Evolutionary conservation across 352 stramenopile species (phyloP).

Genomic region (Globisporangium camurandrum): DNA sequence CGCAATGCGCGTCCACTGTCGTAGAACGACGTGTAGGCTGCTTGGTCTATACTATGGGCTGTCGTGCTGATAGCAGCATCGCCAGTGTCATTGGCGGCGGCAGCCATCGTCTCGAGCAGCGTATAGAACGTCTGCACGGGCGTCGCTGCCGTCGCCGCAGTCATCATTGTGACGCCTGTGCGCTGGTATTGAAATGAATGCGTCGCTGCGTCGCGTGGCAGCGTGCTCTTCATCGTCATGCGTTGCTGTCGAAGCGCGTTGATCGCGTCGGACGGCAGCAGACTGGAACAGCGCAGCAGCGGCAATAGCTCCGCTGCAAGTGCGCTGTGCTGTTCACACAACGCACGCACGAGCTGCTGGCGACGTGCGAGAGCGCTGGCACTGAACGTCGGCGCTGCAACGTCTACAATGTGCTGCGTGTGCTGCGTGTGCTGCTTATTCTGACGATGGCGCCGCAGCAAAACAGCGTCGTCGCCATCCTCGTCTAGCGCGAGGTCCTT

Average conservation of each 20-base stretch:
- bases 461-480: too few relatives aligned
- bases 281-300: constrained; percentile 11
- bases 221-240: too few relatives aligned
- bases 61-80: neutral
- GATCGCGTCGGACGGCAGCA: constrained; percentile 1
- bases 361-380: constrained; percentile 18
- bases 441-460: neutral
- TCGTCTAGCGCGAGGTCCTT: constrained; percentile 33
- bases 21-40: too few relatives aligned
- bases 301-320: constrained; percentile 24
- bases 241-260: too few relatives aligned
- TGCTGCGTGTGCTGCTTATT: neutral
- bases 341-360: constrained; percentile 18
- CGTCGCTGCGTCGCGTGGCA: neutral
- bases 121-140: constrained; percentile 38
- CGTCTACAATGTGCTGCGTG: constrained; percentile 20
- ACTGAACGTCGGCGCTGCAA: constrained; percentile 30
- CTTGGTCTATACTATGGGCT: too few relatives aligned
- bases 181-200: constrained; percentile 5
- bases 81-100: neutral
- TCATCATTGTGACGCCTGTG: too few relatives aligned
- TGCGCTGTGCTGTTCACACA: constrained; percentile 31
- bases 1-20: too few relatives aligned
- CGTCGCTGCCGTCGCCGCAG: neutral
- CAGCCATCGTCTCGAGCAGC: constrained; percentile 21